These are phyloP conservation scores for Cupressus sempervirens DNA, from an alignment of 75 land plant species.

Conservation along the genomic window DNA sequence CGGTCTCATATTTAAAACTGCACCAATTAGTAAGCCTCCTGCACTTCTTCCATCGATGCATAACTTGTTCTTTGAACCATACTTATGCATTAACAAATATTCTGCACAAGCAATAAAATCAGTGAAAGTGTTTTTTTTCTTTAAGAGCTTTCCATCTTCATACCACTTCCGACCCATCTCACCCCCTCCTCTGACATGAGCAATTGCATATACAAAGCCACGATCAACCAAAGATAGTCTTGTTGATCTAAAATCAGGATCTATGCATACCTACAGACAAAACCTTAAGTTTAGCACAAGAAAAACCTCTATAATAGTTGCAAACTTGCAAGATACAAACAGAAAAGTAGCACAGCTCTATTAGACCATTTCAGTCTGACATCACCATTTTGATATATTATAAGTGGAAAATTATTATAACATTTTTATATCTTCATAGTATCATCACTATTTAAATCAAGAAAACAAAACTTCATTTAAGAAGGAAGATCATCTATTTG, in stretches of 20 bases:
- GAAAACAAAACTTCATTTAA: too few species aligned
- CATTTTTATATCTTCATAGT: background rate
- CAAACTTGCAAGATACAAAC: background rate
- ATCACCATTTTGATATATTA: background rate
- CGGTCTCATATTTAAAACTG: constrained; percentile 91
- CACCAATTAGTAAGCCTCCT: constrained; percentile 94
- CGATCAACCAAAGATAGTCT: constrained; percentile 81
- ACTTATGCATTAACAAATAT: constrained; percentile 62
- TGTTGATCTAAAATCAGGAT: constrained; percentile 63
- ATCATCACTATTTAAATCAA: background rate
- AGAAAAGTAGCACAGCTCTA: background rate
- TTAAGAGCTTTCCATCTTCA: constrained; percentile 83
- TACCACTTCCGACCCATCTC: constrained; percentile 99
- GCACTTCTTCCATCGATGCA: constrained; percentile 95
- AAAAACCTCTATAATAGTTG: background rate
- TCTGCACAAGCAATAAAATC: constrained; percentile 95
- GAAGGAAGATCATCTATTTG: too few species aligned
- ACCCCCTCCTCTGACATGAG: constrained; percentile 97
- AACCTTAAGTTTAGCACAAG: background rate
- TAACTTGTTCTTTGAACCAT: constrained; percentile 75
- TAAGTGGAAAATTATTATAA: background rate
- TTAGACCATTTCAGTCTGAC: background rate
- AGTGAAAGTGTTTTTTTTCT: constrained; percentile 88
- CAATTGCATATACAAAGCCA: constrained; percentile 85
- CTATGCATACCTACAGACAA: constrained; percentile 55